phyloP scores from a whole-genome alignment of 2,329 filamentous ascomycete species.

The Clathrospora elynae region DNA sequence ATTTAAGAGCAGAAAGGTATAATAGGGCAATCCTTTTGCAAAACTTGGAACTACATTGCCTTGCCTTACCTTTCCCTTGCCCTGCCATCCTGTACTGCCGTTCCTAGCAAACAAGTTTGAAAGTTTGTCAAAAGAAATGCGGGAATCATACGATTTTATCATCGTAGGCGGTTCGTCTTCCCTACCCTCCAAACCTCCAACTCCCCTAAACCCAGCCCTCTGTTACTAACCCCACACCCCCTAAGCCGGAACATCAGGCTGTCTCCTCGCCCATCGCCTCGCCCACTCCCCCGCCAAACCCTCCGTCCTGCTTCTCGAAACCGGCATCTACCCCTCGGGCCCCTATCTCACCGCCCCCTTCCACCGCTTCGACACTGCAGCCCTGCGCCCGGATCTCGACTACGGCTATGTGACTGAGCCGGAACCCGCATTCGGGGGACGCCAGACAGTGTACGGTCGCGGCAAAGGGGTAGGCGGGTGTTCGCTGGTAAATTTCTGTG shows the following conservation, averaged over 20 bases:
- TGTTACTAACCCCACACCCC: not conserved
- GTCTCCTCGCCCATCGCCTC: constrained; percentile 60
- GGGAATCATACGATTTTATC: constrained; percentile 45
- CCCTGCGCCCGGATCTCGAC: constrained; percentile 57
- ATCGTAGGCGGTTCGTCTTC: constrained; percentile 47
- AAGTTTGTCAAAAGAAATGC: too few relatives aligned
- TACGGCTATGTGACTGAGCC: constrained; percentile 53
- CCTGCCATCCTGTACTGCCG: too few relatives aligned
- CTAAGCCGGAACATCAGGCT: constrained; percentile 65
- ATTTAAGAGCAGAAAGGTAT: too few relatives aligned
- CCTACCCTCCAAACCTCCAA: not conserved
- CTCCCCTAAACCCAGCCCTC: too few relatives aligned
- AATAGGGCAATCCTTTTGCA: too few relatives aligned
- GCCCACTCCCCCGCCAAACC: constrained; percentile 56
- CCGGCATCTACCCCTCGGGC: constrained; percentile 59
- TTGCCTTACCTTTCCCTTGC: too few relatives aligned
- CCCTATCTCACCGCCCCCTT: constrained; percentile 51
- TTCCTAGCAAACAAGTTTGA: too few relatives aligned
- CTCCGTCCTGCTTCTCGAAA: constrained; percentile 65
- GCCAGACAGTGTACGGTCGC: constrained; percentile 51
- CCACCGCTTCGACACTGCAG: constrained; percentile 57
- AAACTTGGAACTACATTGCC: too few relatives aligned
- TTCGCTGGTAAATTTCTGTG: constrained; percentile 53
- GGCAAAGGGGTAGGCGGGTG: constrained; percentile 59
- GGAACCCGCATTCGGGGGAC: constrained; percentile 43